Base-by-base conservation (phyloP, 495 filamentous ascomycete species). In the Penicillium egyptiacum region DNA sequence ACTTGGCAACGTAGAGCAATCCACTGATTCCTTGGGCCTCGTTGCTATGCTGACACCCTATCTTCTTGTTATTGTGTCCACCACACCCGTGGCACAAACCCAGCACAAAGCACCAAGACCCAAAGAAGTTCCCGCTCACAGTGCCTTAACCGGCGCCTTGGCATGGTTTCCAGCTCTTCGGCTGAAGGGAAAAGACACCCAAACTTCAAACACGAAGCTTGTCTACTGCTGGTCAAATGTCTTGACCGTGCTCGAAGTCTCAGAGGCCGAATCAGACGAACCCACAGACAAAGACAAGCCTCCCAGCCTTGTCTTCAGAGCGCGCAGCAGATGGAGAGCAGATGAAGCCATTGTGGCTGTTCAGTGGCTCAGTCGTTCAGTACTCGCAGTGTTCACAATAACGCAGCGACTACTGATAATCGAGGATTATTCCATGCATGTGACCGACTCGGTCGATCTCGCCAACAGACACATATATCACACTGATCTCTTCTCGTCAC, bases 171-270 rank as follows among this genome's bases (percentile, higher is more conserved):
- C 94, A 5, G 90, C 91, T 4, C 94, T 97, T 50, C 94, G 89
- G 63, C 74, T 98, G 39, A 98, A 97, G 71, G 83, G 85, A 23
- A 81, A 84, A 40, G 86, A 88, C 47, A 69, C 67, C 28, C 71
- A 75, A 31, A 71, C 67, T 1, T 78, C 76, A 2, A 75, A 79
- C 43, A 75, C 75, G 1, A 98, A 97, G 68, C 79, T 99, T n/a
- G 92, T 90, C 2, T 99, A 98, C 71, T 96, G 91, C 66, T 99
- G 94, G 95, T 97, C 92, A 11, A 96, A 96, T 65, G 84, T 98
- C 28, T 76, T 99, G 55, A 97, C 93, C 1, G 86, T 98, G 19
- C 68, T 98, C 23, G 95, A 99, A 55, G 81, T 97, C 20, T 85
- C 90, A 37, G 88, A 90, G 60, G 77, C 83, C 20, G 83, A 84